Evolutionary conservation across 1,284 basidiomycete species (phyloP), one percentile per base, ranked within the genome.

Genomic region (Apiotrichum brassicae): DNA sequence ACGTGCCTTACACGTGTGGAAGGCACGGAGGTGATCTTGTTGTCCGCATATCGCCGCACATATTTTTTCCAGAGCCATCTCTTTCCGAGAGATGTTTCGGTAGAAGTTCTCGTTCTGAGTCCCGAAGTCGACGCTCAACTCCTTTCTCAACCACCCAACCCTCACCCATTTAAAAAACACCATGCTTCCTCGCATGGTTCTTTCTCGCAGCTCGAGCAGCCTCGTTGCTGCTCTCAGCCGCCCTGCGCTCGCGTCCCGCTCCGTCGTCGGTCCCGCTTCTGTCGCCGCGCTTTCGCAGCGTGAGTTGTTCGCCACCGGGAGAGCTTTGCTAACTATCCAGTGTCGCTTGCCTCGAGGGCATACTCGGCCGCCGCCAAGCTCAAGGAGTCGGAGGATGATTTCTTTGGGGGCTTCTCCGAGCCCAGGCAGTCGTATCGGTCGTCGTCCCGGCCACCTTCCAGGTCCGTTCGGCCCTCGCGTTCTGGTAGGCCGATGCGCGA

Each of bases 311-410:
- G 28, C 20, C 24, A n/a, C 26, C 18, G 4, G 14, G 39, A 28
- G 2, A n/a, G 26, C 2, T 19, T 5, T 12, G 4, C 26, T 33
- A 23, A 42, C 28, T 20, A 8, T 19, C 6, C 18, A 47, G 45
- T 40, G 23, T 25, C 36, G 11, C 25, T 46, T 7, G 40, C 41
- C 0, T 14, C 34, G 30, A 28, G 54, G 18, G 43, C 49, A 12
- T 56, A 56, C 50, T 52, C 54, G 6, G 54, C 54, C 3, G 44
- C 44, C 3, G 26, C 54, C 40, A 56, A 56, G 49, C 44, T 52
- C 43, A 52, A 56, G 50, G 50, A 49, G 26, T 42, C 25, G 12
- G 50, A 56, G 32, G 54, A 52, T 13, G 46, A 49, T 19, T 46
- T 49, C 33, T 53, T 53, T 23, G 25, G 25, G 22, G 34, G 36